Percentiles rank a stretch among this genome's conserved stretches.
Evolutionary conservation across 2,329 filamentous ascomycete genomes (phyloP).

Genomic region (Pseudogymnoascus sp.): DNA sequence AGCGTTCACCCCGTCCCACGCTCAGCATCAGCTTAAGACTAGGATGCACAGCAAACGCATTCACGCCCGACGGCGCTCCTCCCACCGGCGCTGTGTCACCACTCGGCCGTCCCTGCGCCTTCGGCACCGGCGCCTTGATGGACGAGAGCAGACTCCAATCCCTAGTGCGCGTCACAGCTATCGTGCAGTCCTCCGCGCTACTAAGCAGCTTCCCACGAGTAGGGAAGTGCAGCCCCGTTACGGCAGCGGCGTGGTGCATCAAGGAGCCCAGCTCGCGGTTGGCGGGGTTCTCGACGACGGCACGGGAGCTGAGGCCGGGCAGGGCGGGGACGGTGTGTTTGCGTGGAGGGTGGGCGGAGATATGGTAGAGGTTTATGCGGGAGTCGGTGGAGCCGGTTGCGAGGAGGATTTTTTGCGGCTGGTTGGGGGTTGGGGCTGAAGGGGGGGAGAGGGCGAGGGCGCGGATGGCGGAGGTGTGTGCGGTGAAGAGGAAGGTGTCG

Average conservation of each 20-base stretch:
- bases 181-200: slow-evolving; percentile 83
- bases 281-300: slow-evolving; percentile 73
- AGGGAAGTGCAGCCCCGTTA: slow-evolving; percentile 76
- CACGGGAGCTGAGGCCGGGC: slow-evolving; percentile 61
- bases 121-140: slow-evolving; percentile 83
- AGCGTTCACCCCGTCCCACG: slow-evolving; percentile 80
- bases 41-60: slow-evolving; percentile 91
- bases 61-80: slow-evolving; percentile 77
- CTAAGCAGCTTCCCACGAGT: slow-evolving; percentile 80
- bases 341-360: slow-evolving; percentile 63
- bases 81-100: slow-evolving; percentile 83
- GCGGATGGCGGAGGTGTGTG: slow-evolving; percentile 82
- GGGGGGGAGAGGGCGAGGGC: slow-evolving; percentile 79
- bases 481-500: slow-evolving; percentile 93
- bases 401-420: slow-evolving; percentile 75
- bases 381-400: slow-evolving; percentile 91
- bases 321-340: slow-evolving; percentile 52
- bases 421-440: slow-evolving; percentile 52
- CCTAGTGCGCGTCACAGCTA: slow-evolving; percentile 76
- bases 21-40: slow-evolving; percentile 95
- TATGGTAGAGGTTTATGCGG: slow-evolving; percentile 86
- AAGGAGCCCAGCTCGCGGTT: slow-evolving; percentile 85
- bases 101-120: slow-evolving; percentile 69
- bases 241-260: slow-evolving; percentile 75
- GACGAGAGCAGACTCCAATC: slow-evolving; percentile 84